Conservation (phyloP, 306 rosid species). For the Casuarina cunninghamiana region DNA sequence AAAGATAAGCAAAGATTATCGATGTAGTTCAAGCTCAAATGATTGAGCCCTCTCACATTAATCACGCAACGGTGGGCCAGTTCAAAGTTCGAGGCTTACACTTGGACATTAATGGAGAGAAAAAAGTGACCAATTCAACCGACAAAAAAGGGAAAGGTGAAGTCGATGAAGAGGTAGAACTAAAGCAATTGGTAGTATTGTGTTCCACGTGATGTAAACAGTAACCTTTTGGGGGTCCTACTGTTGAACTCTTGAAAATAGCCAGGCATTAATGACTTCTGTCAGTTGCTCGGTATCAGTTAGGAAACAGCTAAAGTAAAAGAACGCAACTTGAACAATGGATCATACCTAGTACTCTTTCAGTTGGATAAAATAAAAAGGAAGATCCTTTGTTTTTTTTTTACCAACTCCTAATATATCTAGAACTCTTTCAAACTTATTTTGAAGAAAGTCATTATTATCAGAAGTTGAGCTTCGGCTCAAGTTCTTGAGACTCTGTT, state of each 20-base stretch:
- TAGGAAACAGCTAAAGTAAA: too few species aligned
- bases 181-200: neutral
- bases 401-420: neutral
- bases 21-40: constrained; percentile 1
- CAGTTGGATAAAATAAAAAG: neutral
- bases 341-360: too few species aligned
- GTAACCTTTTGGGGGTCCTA: too few species aligned
- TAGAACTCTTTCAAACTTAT: neutral
- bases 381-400: neutral
- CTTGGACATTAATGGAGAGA: neutral
- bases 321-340: too few species aligned
- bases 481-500: neutral
- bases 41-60: neutral
- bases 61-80: neutral
- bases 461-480: neutral
- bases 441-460: neutral
- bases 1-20: neutral
- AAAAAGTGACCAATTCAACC: neutral
- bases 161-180: neutral
- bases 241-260: too few species aligned
- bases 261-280: too few species aligned
- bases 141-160: neutral
- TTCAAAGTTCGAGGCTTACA: neutral
- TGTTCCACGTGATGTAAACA: neutral
- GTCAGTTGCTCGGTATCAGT: too few species aligned